Base-by-base conservation (phyloP, 768 basidiomycete species). In the Cubamyces sp. region DNA sequence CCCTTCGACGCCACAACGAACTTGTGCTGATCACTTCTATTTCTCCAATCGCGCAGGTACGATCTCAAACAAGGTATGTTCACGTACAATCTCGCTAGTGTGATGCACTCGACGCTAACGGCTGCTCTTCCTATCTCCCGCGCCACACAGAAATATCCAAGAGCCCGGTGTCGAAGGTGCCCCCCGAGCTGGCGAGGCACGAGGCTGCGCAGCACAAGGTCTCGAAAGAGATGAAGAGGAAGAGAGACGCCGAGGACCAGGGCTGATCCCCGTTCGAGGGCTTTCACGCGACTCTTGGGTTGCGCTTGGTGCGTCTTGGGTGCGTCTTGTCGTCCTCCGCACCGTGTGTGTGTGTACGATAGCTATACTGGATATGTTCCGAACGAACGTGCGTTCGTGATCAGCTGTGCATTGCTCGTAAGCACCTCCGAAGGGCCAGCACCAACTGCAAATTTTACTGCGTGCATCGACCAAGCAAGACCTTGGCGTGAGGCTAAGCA, bases 181-280 rank as follows among this genome's bases (percentile, higher is more conserved):
- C 96, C 8, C 74, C 82, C 6, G 96, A 98, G 71, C 79, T 98
- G 58, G 94, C 92, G 14, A 88, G 90, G 69, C 96, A 98, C 74
- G 94, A 95, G 71, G 78, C 94, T 0, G 94, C 96, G 5, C 92
- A 94, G 75, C 92, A 94, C 73, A 88, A 88, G 72, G 88, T 97
- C 45, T 90, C 94, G 57, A 81, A 88, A 70, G 95, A 96, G 75
- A 97, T 96, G 95, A 97, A 96, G 81, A 83, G 93, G 68, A 94
- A 93, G 79, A 83, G 92, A 43, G 92, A 94, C 26, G 90, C 81
- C 50, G 92, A 94, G 26, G 92, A 94, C 74, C 76, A 85, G 47
- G 72, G 70, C 47, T 73, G 50, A 68, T 45, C 26, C 12, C 11
- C 14, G 30, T 9, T 23, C 26, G 50, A 7, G 19, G 3, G 19